Evolutionary conservation across 805 yeast species (phyloP), one percentile per base, ranked within the genome.

Genomic region (Lipomyces yamadae): DNA sequence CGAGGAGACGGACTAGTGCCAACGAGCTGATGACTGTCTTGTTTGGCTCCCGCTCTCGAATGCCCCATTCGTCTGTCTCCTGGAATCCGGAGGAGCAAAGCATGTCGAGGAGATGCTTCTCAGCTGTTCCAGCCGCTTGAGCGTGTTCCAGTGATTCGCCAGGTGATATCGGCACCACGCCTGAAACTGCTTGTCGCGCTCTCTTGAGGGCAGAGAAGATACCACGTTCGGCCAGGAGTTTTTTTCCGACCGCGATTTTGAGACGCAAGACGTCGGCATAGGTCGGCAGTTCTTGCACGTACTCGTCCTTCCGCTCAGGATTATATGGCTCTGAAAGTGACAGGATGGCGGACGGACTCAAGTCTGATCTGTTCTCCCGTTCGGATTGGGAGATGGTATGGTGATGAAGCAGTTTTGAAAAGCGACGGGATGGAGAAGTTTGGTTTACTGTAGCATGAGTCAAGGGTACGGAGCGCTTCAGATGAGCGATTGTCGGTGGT

Each of bases 61-160:
- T 88, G 3, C 97, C 98, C 99, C 99, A 95, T 15, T 77, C 73
- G 37, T 90, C 91, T 29, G 81, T 81, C 11, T 83, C 78, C 2
- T 80, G 77, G 71, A 92, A 91, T 0, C 99, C 99, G 0, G 96
- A 88, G 0, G 94, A 83, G 74, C 97, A 92, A 63, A 95, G 83
- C 99, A 95, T 95, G 70, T 92, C 98, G 79, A 91, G 84, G 57
- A 95, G 82, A 77, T 94, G 98, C 77, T 90, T 94, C 77, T 95
- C 99, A 0, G 99, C 98, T 15, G 97, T 88, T 6, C 92, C 95
- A 29, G 71, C 72, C 13, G 68, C 66, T 33, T 63, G 59, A 5
- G 59, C 39, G 55, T 67, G 67, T n/a, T 61, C 68, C 3, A 65
- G 56, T n/a, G 68, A 59, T 33, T 64, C 68, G 30, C 66, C 70